Evolutionary conservation across 75 land plant genomes (phyloP), one percentile per base, ranked within the genome.

Genomic region (Larix kaempferi): DNA sequence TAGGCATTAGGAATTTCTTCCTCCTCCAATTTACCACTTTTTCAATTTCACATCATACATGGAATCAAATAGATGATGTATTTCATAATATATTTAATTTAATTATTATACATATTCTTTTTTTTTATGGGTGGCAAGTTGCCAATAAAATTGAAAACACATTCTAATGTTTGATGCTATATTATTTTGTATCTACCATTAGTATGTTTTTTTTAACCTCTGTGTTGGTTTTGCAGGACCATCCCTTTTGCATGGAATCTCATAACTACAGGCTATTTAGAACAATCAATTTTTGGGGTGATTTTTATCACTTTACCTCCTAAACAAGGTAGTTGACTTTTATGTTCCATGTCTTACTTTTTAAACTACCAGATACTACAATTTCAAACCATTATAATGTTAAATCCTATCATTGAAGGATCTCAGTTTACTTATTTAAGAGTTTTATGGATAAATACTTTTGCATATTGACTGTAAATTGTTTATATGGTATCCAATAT

Each of bases 231-330:
- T 76, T 84, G 77, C 79, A 96, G 99, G 87, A 94, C 93, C 14
- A 92, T 96, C 33, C 99, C 99, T 39, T 94, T 90, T 81, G 94
- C 83, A 25, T 96, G 99, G 99, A 96, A 91, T 62, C 88, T 96
- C 71, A 23, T 96, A 57, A 94, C 99, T n/a, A 90, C 99, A 25
- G 94, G 99, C 44, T 96, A 94, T 74, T 74, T 91, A 75, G 99
- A 96, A 77, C 91, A 88, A 74, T 78, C 92, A 33, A 41, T 94
- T 54, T 78, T 88, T 71, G 95, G 95, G 84, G 99, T 96, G 91
- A 74, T 77, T 49, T n/a, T 27, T 64, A n/a, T 76, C 13, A 15
- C 19, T 7, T 14, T 26, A 52, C 22, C 12, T 29, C 35, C 44
- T 66, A 2, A 37, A 33, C 15, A 63, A 35, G 19, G 26, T 16